A percentile compares a stretch with the other conserved stretches of the same genome.
Conservation (phyloP, 2,329 filamentous ascomycete genomes). For the Nemania abortiva region DNA sequence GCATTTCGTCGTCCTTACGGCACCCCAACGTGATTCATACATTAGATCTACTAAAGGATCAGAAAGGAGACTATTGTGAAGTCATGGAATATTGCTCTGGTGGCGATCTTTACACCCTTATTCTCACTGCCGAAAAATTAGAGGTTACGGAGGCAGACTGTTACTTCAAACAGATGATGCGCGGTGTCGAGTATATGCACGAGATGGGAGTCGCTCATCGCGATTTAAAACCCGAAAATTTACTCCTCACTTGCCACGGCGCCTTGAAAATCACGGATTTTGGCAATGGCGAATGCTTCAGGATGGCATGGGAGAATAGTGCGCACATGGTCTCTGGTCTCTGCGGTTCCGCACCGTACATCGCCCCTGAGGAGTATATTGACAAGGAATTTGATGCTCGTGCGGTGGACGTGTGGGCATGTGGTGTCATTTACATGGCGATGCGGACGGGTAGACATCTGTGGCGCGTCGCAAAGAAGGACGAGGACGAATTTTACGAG, state of each 20-base stretch:
- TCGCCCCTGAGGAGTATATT: conserved; percentile 94
- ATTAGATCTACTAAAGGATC: conserved; percentile 91
- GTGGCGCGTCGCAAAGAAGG: conserved; percentile 96
- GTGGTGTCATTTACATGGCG: conserved; percentile 99
- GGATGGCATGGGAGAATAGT: conserved; percentile 99
- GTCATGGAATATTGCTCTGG: conserved; percentile 99
- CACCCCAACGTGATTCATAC: conserved; percentile 99
- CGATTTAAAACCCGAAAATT: conserved; percentile 95
- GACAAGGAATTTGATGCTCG: conserved; percentile 97
- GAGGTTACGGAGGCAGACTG: conserved; percentile 95
- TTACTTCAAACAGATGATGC: conserved; percentile 99
- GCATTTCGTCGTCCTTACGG: conserved; percentile 95
- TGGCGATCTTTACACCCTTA: conserved; percentile 93
- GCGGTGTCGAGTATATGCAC: conserved; percentile 98
- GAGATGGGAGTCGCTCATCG: conserved; percentile 99
- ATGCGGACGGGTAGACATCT: conserved; percentile 97
- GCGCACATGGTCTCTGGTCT: conserved; percentile 98
- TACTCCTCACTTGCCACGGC: conserved; percentile 91
- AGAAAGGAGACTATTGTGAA: conserved; percentile 97
- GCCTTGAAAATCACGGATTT: conserved; percentile 98
- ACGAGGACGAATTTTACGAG: conserved; percentile 97
- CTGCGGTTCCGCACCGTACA: conserved; percentile 96
- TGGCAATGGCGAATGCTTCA: conserved; percentile 98
- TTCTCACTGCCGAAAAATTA: conserved; percentile 90
- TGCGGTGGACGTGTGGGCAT: conserved; percentile 98